These are phyloP conservation scores for Erythrophleum ivorense DNA, from an alignment of 331 rosid genomes.

Conservation along the genomic window DNA sequence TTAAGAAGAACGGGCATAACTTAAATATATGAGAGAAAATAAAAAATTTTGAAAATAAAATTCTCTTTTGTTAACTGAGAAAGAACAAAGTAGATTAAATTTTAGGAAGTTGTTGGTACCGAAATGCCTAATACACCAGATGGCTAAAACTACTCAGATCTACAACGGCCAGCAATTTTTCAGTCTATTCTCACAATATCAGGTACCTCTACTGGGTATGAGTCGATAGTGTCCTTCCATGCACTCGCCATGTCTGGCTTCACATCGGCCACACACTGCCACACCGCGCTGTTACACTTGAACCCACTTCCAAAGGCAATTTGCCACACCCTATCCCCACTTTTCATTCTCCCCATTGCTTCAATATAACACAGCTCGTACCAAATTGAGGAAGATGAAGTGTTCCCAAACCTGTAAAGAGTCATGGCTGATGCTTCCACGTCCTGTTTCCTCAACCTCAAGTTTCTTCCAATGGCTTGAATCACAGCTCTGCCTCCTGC, in stretches of 20 bases:
- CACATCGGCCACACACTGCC: conserved; percentile 47
- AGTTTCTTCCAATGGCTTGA: conserved; percentile 47
- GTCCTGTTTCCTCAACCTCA: conserved; percentile 42
- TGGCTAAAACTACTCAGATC: conserved; percentile 22
- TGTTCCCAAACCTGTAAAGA: conserved; percentile 54
- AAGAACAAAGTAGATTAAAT: conserved; percentile 9
- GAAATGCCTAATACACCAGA: neutral
- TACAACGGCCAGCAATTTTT: neutral
- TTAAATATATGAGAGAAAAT: too few species aligned
- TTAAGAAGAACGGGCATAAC: too few species aligned
- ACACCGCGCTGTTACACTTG: conserved; percentile 60
- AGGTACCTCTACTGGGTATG: conserved; percentile 43
- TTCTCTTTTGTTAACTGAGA: neutral
- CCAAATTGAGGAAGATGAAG: conserved; percentile 64
- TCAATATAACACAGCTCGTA: conserved; percentile 58
- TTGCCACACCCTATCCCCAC: conserved; percentile 63
- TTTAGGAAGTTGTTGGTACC: neutral
- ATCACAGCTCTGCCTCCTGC: conserved; percentile 61
- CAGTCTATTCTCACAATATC: conserved; percentile 36
- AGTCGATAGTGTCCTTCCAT: conserved; percentile 52
- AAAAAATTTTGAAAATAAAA: neutral
- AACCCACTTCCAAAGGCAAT: conserved; percentile 60
- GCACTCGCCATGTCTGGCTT: conserved; percentile 40
- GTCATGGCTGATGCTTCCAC: conserved; percentile 59
- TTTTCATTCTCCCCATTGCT: conserved; percentile 58